These are phyloP conservation scores for Xylaria sp. DNA, from an alignment of 2,329 filamentous ascomycete species.

Conservation along the genomic window DNA sequence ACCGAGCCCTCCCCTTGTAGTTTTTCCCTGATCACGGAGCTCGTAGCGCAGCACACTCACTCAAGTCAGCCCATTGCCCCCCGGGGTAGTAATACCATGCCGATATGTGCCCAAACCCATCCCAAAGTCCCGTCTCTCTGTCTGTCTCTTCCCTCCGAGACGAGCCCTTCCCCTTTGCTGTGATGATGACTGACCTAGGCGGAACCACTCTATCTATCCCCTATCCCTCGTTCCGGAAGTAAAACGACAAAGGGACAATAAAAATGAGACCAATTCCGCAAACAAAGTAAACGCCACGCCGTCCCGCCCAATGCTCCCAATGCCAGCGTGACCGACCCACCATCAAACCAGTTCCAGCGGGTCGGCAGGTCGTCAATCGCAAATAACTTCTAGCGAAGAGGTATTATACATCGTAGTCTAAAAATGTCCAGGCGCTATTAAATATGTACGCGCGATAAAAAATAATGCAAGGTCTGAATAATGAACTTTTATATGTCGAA, in stretches of 20 bases:
- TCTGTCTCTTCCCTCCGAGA: neutral
- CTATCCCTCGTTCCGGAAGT: neutral
- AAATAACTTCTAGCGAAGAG: slow-evolving; percentile 23
- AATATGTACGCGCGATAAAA: slow-evolving; percentile 24
- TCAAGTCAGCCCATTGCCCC: neutral
- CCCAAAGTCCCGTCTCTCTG: neutral
- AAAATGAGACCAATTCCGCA: neutral
- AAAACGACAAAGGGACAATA: neutral
- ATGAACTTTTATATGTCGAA: slow-evolving; percentile 15
- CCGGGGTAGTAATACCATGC: neutral
- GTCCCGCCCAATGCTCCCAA: slow-evolving; percentile 22
- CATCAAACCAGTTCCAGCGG: neutral
- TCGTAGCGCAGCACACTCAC: neutral
- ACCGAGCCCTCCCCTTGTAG: neutral
- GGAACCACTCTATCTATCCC: neutral
- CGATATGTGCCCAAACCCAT: neutral
- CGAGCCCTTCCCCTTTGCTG: neutral
- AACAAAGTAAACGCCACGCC: slow-evolving; percentile 25
- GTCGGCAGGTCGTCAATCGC: slow-evolving; percentile 12
- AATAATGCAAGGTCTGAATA: slow-evolving; percentile 19
- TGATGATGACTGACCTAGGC: neutral
- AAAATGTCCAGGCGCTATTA: slow-evolving; percentile 14
- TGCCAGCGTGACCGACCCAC: slow-evolving; percentile 13
- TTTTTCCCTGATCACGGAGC: neutral
- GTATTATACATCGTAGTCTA: slow-evolving; percentile 32